A percentile compares a stretch with the other conserved stretches of the same genome.
Conservation (phyloP, 73 alveolate genomes). For the Paraurostyla sp. region DNA sequence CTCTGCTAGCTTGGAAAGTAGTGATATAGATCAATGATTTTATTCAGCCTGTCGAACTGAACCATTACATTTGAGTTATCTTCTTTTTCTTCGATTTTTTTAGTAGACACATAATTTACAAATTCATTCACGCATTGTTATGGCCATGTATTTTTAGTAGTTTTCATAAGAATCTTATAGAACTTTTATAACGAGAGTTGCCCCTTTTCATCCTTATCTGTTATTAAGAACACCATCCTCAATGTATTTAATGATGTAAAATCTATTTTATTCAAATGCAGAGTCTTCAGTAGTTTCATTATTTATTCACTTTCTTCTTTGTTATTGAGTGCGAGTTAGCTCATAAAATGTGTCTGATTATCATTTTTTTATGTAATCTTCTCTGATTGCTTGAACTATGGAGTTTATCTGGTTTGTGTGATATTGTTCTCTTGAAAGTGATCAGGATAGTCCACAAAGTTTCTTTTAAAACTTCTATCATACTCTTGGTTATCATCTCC, state of each 20-base stretch:
- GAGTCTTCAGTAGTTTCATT: background rate
- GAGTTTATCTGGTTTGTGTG: background rate
- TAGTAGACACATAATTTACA: background rate
- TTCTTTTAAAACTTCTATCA: constrained; percentile 3
- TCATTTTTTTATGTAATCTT: background rate
- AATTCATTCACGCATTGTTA: background rate
- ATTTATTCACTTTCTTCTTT: background rate
- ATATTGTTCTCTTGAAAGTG: background rate
- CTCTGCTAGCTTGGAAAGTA: constrained; percentile 41
- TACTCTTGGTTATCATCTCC: background rate
- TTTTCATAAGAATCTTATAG: background rate
- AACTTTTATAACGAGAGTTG: background rate
- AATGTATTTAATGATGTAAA: background rate
- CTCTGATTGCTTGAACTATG: background rate
- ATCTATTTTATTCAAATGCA: background rate
- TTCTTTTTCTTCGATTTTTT: background rate
- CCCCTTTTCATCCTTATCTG: constrained; percentile 7
- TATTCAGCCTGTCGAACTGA: constrained; percentile 42
- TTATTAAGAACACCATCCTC: background rate
- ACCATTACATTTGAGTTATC: background rate
- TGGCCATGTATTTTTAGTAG: constrained; percentile 12
- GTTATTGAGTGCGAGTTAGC: background rate
- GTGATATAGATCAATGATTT: constrained; percentile 51
- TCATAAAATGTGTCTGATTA: constrained; percentile 2
- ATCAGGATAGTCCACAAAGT: constrained; percentile 9